Evolutionary conservation across 805 yeast species (phyloP).

Genomic region (Ogataea kodamae): DNA sequence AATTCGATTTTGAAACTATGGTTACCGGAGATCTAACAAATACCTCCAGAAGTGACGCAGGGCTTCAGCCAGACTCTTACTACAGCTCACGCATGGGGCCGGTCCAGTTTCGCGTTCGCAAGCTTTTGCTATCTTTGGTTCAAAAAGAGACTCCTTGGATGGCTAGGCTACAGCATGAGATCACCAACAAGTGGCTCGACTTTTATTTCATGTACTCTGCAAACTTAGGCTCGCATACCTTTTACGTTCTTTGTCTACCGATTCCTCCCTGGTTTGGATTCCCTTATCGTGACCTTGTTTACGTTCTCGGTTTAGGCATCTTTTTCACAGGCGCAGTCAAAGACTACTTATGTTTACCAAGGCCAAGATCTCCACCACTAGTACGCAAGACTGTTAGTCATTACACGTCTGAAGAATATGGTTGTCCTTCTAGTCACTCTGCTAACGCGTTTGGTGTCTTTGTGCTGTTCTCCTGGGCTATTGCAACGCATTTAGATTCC

Average conservation of each 20-base stretch:
- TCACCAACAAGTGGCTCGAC: slow-evolving; percentile 55
- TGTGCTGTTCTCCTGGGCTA: slow-evolving; percentile 38
- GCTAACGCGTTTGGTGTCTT: slow-evolving; percentile 90
- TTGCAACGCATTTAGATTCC: slow-evolving; percentile 16
- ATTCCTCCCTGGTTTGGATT: slow-evolving; percentile 79
- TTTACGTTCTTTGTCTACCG: slow-evolving; percentile 87
- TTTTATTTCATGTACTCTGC: slow-evolving; percentile 84
- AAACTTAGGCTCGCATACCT: slow-evolving; percentile 87
- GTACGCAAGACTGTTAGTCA: slow-evolving; percentile 85
- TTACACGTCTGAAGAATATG: slow-evolving; percentile 91
- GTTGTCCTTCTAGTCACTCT: slow-evolving; percentile 92
- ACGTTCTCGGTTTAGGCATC: slow-evolving; percentile 66
- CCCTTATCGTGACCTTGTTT: slow-evolving; percentile 56
- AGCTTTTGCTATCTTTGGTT: slow-evolving; percentile 50
- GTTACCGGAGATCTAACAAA: slow-evolving; percentile 12
- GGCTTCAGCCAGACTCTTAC: slow-evolving; percentile 63
- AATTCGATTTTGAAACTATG: too few relatives aligned
- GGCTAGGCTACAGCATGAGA: slow-evolving; percentile 48
- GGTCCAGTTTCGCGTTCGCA: slow-evolving; percentile 52
- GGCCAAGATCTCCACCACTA: slow-evolving; percentile 90
- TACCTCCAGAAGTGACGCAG: slow-evolving; percentile 55
- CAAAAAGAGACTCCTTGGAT: slow-evolving; percentile 62
- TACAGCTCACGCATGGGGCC: slow-evolving; percentile 59
- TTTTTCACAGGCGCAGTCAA: slow-evolving; percentile 71
- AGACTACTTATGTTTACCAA: slow-evolving; percentile 84